Percentiles rank a stretch among this genome's conserved stretches.
phyloP scores from a whole-genome alignment of 768 basidiomycete species.

The Tricholoma hemisulphureum region DNA sequence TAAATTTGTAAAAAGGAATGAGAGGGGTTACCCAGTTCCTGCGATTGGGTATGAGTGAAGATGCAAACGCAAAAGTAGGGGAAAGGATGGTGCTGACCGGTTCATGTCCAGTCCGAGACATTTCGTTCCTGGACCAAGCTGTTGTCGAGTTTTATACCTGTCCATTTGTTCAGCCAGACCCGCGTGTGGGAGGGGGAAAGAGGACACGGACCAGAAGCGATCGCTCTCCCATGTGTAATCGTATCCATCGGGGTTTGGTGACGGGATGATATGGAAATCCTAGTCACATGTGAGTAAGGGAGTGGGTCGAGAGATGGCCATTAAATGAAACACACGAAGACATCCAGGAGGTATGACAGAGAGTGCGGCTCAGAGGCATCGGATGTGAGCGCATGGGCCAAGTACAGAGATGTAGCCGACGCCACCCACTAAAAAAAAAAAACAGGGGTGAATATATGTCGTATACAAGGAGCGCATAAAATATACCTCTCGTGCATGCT shows the following conservation, averaged over 20 bases:
- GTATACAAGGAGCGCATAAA: background rate
- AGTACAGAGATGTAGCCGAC: conserved; percentile 67
- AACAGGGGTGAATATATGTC: conserved; percentile 4
- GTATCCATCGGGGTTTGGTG: conserved; percentile 73
- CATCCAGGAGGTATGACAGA: conserved; percentile 47
- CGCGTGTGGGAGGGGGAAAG: background rate
- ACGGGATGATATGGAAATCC: conserved; percentile 68
- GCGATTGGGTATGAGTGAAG: conserved; percentile 11
- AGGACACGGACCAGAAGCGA: conserved; percentile 57
- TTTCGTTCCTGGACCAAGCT: conserved; percentile 42
- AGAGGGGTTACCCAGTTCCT: conserved; percentile 57
- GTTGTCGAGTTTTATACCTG: conserved; percentile 73
- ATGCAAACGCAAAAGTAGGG: background rate
- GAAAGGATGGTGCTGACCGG: conserved; percentile 37
- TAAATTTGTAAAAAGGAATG: background rate
- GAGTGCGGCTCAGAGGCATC: conserved; percentile 46
- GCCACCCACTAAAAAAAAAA: conserved; percentile 66
- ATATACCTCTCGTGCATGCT: conserved; percentile 73
- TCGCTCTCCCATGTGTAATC: conserved; percentile 70
- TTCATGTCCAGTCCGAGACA: conserved; percentile 81
- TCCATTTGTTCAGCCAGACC: background rate
- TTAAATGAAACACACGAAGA: conserved; percentile 43
- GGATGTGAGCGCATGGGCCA: conserved; percentile 67
- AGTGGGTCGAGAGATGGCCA: background rate
- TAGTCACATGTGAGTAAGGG: conserved; percentile 18